phyloP scores from a whole-genome alignment of 805 yeast genomes.

The Wickerhamiella australiensis region DNA sequence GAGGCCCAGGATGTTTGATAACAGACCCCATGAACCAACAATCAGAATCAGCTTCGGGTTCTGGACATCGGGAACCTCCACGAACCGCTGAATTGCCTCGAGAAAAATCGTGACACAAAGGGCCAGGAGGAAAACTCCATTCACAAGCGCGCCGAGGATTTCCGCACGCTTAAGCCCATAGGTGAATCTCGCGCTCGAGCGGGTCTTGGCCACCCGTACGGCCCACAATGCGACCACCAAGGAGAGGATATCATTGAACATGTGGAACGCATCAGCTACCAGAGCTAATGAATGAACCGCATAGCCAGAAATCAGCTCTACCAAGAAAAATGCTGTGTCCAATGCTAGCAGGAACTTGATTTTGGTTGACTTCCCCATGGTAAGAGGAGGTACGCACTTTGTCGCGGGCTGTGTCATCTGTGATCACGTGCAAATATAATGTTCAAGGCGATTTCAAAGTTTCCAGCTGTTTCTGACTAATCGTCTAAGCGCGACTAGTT shows the following conservation, averaged over 20 bases:
- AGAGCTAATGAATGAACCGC: slow-evolving; percentile 88
- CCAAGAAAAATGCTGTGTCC: slow-evolving; percentile 71
- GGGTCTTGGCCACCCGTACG: slow-evolving; percentile 72
- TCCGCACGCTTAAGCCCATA: slow-evolving; percentile 99
- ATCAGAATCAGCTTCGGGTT: slow-evolving; percentile 72
- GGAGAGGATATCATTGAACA: slow-evolving; percentile 90
- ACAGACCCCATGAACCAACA: slow-evolving; percentile 75
- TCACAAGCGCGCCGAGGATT: slow-evolving; percentile 84
- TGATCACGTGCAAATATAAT: neutral
- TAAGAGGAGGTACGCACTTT: too few species aligned
- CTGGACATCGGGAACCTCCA: slow-evolving; percentile 64
- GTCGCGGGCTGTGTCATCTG: neutral
- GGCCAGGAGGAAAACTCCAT: slow-evolving; percentile 86
- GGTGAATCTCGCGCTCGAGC: slow-evolving; percentile 80
- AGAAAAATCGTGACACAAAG: slow-evolving; percentile 82
- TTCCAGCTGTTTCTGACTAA: too few species aligned
- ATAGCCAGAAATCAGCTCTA: slow-evolving; percentile 69
- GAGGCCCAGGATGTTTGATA: slow-evolving; percentile 73
- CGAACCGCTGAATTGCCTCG: slow-evolving; percentile 83
- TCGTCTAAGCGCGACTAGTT: too few species aligned
- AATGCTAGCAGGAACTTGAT: slow-evolving; percentile 58
- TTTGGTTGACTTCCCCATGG: slow-evolving; percentile 48
- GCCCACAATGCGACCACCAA: slow-evolving; percentile 92
- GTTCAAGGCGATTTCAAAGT: too few species aligned
- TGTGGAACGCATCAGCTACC: slow-evolving; percentile 93